Base-by-base conservation (phyloP, 495 filamentous ascomycete species). In the Penicillium fimorum region DNA sequence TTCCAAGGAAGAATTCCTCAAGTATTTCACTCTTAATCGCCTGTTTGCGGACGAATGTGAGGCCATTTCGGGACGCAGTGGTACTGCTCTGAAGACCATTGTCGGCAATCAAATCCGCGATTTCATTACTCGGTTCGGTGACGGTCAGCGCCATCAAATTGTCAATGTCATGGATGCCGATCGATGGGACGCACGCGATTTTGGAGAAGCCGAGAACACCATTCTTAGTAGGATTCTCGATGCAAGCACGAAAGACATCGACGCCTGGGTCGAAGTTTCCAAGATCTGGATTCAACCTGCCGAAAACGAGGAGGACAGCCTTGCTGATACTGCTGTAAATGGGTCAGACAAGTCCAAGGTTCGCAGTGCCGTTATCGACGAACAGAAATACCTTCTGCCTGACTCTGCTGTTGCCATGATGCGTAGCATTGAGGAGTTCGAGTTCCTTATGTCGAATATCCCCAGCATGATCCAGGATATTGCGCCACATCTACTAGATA, bases 21-120 rank as follows among this genome's bases (percentile, higher is more conserved):
- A 91, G 49, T 97, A 97, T 66, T 96, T 97, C 66, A 92, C 84
- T 8, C 83, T 99, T 18, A 97, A 97, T 61, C 83, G 92, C 25
- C 83, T 96, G 22, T 99, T 97, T 64, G 90, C 91, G 8, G 95
- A 96, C 62, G 94, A 99, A 67, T 99, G 94, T 62, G 94, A 99
- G 70, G 90, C 94, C 4, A 90, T 97, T 15, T 96, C 91, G 13
- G 94, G 94, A 3, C 83, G 94, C 51, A 86, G 90, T 50, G 92
- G 92, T 3, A 87, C 85, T 6, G 80, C 87, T 1, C 77, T 98
- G 27, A 96, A 96, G 68, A 93, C 83, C 4, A 80, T 96, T 2
- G 90, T 98, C 37, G 93, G 96, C 59, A 85, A 83, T 47, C 94
- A 98, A 56, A 97, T 98, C 64, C 86, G 84, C 45, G 91, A 96